A percentile compares a stretch with the other conserved stretches of the same genome.
Conservation (phyloP, 148 eudicot species). For the Camellia japonica region DNA sequence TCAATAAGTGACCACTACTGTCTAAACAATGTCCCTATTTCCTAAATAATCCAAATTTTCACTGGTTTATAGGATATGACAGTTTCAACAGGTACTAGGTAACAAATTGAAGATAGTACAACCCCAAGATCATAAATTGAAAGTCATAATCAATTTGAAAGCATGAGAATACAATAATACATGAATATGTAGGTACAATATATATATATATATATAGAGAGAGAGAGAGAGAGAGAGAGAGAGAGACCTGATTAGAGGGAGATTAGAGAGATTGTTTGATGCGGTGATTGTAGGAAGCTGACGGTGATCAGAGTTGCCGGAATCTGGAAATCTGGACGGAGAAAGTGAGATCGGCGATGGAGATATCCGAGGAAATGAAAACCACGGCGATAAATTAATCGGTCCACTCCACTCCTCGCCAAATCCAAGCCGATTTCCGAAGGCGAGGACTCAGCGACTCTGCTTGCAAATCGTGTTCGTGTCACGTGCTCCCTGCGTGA, state of each 20-base stretch:
- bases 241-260: neutral
- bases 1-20: neutral
- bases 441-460: neutral
- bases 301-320: constrained; percentile 16
- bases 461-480: constrained; percentile 1
- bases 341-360: constrained; percentile 20
- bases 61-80: neutral
- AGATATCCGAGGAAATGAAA: constrained; percentile 29
- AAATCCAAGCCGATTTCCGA: neutral
- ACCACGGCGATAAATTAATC: constrained; percentile 14
- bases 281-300: neutral
- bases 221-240: no score
- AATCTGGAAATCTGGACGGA: neutral
- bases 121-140: neutral
- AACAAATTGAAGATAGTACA: neutral
- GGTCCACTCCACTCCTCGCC: constrained; percentile 9
- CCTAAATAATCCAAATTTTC: neutral
- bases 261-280: neutral
- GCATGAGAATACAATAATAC: neutral
- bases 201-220: no score
- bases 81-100: neutral
- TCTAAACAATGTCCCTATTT: neutral
- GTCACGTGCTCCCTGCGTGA: constrained; percentile 21
- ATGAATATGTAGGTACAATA: neutral
- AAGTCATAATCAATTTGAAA: neutral